Base-by-base conservation (phyloP, 2,329 filamentous ascomycete species). In the Ascochyta lentis region DNA sequence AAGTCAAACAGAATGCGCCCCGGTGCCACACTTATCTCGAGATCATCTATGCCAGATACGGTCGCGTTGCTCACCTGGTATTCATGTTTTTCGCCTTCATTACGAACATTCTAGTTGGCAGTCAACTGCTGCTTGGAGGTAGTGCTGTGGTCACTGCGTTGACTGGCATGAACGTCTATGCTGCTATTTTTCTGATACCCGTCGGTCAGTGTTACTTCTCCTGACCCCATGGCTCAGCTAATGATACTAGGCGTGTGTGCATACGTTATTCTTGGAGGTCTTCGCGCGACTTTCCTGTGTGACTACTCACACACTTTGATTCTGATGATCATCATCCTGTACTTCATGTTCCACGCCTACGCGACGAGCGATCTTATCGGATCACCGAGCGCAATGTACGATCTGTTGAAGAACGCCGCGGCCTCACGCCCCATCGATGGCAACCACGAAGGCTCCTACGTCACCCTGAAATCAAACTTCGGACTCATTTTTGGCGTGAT, bases 401-500 rank as follows among this genome's bases (percentile, higher is more conserved):
- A 79, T n/a, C 54, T 78, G 3, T 64, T 79, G 26, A 65, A 72
- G 27, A 67, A 74, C 45, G 76, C 76, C 15, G 72, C 71, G 0
- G 57, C 64, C 15, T 66, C 68, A 13, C 68, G 75, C n/a, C 76
- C 76, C 0, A 74, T 79, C 10, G 61, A 63, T 4, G 73, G 72
- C 22, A 78, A 79, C 54, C 60, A 72, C 3, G 66, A 76, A n/a
- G 77, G 76, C 5, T 77, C 74, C 4, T 79, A 78, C 45, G 49
- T 79, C 6, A 75, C 76, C 0, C 55, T 79, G 12, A 75, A 75
- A 45, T 78, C 75, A 7, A 77, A 78, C 46, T 72, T 76, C 33
- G 78, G 75, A 0, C 65, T 80, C n/a, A 71, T 80, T 19, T 80
- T 81, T 47, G 77, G 76, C 12, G 72, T 79, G 24, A 77, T 79